A percentile compares a stretch with the other conserved stretches of the same genome.
phyloP scores from a whole-genome alignment of 805 yeast species.

The Groenewaldozyma tartarivorans region DNA sequence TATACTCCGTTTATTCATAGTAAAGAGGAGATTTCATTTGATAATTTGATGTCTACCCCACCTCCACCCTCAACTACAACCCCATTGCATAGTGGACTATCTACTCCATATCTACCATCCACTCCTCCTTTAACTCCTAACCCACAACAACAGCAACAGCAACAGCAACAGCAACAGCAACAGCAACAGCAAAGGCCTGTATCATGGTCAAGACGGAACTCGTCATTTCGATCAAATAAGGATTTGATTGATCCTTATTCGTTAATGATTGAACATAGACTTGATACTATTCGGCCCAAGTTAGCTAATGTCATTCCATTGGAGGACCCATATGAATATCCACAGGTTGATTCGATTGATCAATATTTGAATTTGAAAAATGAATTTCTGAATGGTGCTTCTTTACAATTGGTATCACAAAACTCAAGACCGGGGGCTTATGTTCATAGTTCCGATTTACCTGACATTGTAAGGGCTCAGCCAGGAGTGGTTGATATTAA shows the following conservation, averaged over 20 bases:
- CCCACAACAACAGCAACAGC: slow-evolving; percentile 25
- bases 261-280: slow-evolving; percentile 26
- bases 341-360: slow-evolving; percentile 15
- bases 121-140: slow-evolving; percentile 17
- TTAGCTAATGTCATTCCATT: slow-evolving; percentile 17
- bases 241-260: slow-evolving; percentile 30
- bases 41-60: not conserved
- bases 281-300: slow-evolving; percentile 27
- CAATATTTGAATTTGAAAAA: slow-evolving; percentile 20
- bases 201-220: slow-evolving; percentile 24
- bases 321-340: slow-evolving; percentile 24
- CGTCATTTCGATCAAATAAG: slow-evolving; percentile 16
- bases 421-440: slow-evolving; percentile 31
- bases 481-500: slow-evolving; percentile 32
- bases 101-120: not conserved
- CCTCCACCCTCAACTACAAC: no score
- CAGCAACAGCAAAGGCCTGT: no score
- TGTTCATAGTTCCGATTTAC: slow-evolving; percentile 14
- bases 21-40: slow-evolving; percentile 25
- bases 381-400: slow-evolving; percentile 24
- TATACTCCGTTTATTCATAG: slow-evolving; percentile 45
- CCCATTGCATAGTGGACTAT: no score
- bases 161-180: no score
- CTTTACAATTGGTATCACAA: slow-evolving; percentile 29
- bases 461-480: slow-evolving; percentile 17